Evolutionary conservation across 768 basidiomycete genomes (phyloP).

Genomic region (Pulveroboletus sp.): DNA sequence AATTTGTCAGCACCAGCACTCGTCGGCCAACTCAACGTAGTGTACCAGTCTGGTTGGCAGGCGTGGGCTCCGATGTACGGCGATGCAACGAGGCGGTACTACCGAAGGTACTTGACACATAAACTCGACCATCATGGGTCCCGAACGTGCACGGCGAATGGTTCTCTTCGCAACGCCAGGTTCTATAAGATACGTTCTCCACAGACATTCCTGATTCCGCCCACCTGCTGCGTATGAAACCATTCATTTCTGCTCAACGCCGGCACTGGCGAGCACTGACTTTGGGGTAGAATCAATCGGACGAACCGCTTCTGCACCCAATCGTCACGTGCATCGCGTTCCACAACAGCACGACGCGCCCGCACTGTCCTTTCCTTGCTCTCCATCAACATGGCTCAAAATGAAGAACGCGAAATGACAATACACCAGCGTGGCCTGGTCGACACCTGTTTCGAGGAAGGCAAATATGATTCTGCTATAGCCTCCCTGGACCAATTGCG

Average conservation of each 20-base stretch:
- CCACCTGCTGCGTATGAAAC: not conserved
- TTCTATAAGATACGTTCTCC: not conserved
- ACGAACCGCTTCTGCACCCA: not conserved
- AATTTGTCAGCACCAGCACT: conserved; percentile 18
- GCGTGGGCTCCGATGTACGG: not conserved
- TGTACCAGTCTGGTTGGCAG: too few relatives aligned
- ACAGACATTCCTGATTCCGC: not conserved
- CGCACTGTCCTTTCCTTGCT: not conserved
- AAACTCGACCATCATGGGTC: conserved; percentile 1
- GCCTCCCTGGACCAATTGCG: conserved; percentile 60
- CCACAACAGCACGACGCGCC: conserved; percentile 6
- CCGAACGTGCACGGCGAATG: not conserved
- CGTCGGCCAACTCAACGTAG: too few relatives aligned
- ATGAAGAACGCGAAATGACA: conserved; percentile 43
- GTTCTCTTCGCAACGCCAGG: not conserved
- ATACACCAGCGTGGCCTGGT: conserved; percentile 53
- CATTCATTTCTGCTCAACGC: not conserved
- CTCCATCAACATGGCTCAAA: conserved; percentile 8
- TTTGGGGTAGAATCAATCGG: not conserved
- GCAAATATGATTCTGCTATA: conserved; percentile 70
- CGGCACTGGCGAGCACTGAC: too few relatives aligned
- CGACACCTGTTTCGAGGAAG: conserved; percentile 74
- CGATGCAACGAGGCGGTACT: conserved; percentile 19
- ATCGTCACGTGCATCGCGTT: conserved; percentile 24
- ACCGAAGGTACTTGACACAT: not conserved